Evolutionary conservation across 2,329 filamentous ascomycete genomes (phyloP).

Genomic region (Biscogniauxia marginata): DNA sequence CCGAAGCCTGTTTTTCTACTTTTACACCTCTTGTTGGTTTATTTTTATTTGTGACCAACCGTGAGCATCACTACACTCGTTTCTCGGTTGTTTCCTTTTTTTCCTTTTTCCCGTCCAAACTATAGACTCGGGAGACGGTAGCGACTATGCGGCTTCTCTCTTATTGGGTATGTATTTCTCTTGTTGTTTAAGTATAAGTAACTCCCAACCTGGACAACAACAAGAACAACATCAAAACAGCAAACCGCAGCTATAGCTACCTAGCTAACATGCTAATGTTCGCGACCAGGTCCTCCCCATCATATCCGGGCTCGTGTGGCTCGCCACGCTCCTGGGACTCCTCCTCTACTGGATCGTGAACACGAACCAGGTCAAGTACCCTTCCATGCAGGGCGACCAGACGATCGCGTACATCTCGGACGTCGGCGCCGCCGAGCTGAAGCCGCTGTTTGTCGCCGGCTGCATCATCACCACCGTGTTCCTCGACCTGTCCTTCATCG

Average conservation of each 20-base stretch:
- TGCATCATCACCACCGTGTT: constrained; percentile 70
- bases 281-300: constrained; percentile 60
- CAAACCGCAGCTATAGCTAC: not conserved
- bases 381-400: constrained; percentile 58
- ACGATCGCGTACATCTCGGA: constrained; percentile 72
- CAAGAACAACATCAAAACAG: too few species aligned
- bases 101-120: not conserved
- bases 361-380: constrained; percentile 53
- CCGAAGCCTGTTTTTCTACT: not conserved
- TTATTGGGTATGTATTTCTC: constrained; percentile 26
- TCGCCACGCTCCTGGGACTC: constrained; percentile 67
- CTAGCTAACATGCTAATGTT: constrained; percentile 3
- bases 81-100: not conserved
- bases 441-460: constrained; percentile 77
- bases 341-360: constrained; percentile 67
- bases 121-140: not conserved
- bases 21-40: not conserved
- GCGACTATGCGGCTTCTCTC: constrained; percentile 24
- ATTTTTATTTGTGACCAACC: not conserved
- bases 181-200: not conserved
- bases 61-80: not conserved
- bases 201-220: too few species aligned
- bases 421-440: constrained; percentile 59
- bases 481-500: constrained; percentile 76
- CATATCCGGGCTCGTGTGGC: constrained; percentile 64